Evolutionary conservation across 192 early-diverging fungal species (phyloP).

Genomic region (Rhizophlyctis rosea): DNA sequence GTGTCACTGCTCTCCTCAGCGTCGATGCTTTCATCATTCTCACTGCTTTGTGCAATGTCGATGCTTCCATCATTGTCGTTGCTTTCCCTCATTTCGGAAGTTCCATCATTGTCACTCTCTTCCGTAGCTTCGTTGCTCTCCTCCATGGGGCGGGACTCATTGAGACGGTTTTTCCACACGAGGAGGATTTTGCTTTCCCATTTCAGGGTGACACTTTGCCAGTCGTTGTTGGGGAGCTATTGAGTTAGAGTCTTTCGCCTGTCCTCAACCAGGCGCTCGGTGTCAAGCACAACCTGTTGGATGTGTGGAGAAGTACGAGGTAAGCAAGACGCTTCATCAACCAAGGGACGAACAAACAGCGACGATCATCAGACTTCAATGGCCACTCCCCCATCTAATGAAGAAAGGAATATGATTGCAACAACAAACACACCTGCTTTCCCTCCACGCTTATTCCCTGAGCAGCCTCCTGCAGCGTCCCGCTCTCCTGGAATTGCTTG

Average conservation of each 20-base stretch:
- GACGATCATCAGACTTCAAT: not conserved
- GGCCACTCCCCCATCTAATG: too few relatives aligned
- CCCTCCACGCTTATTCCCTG: constrained; percentile 42
- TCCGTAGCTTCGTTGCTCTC: too few relatives aligned
- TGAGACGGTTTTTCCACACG: too few relatives aligned
- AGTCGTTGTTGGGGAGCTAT: constrained; percentile 43
- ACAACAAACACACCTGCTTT: constrained; percentile 30
- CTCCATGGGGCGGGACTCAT: too few relatives aligned
- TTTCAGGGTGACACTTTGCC: constrained; percentile 43
- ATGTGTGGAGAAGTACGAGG: not conserved
- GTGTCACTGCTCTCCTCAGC: too few relatives aligned
- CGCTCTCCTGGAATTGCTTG: constrained; percentile 33
- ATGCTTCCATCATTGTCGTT: too few relatives aligned
- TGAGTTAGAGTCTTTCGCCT: constrained; percentile 38
- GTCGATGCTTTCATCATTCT: too few relatives aligned
- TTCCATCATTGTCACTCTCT: too few relatives aligned
- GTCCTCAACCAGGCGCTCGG: constrained; percentile 35
- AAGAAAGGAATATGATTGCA: not conserved
- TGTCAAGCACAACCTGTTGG: constrained; percentile 24
- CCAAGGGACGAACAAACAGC: not conserved
- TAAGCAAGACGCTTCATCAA: not conserved
- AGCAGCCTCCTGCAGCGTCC: constrained; percentile 23
- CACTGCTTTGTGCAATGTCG: too few relatives aligned
- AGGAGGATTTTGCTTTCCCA: too few relatives aligned
- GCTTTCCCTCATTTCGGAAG: too few relatives aligned